Evolutionary conservation across 2,329 filamentous ascomycete species (phyloP), one percentile per base, ranked within the genome.

Genomic region (Colletotrichum costaricense): DNA sequence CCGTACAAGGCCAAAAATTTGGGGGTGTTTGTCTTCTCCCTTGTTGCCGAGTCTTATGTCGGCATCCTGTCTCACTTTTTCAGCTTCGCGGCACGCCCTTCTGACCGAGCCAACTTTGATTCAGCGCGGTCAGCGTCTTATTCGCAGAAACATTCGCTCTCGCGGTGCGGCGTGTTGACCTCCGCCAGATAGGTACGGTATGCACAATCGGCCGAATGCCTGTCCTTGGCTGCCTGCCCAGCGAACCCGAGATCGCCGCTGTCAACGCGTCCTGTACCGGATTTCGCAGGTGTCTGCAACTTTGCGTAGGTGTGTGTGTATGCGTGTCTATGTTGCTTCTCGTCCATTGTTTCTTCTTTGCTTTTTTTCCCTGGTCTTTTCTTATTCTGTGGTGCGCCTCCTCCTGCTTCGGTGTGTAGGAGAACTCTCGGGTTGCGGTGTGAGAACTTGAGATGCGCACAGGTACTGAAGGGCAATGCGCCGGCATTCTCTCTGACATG

Each of bases 131-230:
- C 46, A 55, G 62, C 46, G 22, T 42, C 38, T 42, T 38, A 52
- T 46, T 67, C 56, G 63, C 63, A 60, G 42, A 62, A 62, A 62
- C 33, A 60, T 14, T 71, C 56, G 68, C 63, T 62, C 63, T 62
- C 63, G 33, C 28, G 30, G 28, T 33, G 33, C 30, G 11, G 56
- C 26, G 55, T 38, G 46, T 28, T 56, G 56, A 8, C 22, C 9
- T 30, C 24, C 22, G 49, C 19, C 28, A 35, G 35, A 55, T 38
- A 46, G 28, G 33, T 16, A 49, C 24, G 38, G 56, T 57, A 49
- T 49, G 42, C 55, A 35, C 56, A 69, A 59, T 38, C 54, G 55
- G 58, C 63, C 46, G 66, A 69, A 69, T 54, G 66, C 54, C 58
- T 55, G 54, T 55, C 54, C 54, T 28, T 42, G 59, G 42, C 42